Base-by-base conservation (phyloP, 2,329 filamentous ascomycete genomes). In the Dothideomycetes sp. region DNA sequence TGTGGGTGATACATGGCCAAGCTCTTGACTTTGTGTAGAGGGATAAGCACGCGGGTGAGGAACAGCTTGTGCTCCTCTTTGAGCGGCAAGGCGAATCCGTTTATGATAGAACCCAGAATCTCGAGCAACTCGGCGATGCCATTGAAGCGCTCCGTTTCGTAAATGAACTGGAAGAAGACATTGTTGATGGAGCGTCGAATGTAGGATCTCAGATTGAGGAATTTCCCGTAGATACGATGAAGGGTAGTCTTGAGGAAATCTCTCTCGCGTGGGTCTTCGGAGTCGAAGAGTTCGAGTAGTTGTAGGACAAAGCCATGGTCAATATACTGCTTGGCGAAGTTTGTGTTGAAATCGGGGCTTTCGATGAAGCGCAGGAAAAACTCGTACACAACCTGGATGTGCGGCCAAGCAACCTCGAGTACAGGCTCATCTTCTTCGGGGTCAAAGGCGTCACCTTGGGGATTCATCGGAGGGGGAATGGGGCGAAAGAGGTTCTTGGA, bases 1-100 rank as follows among this genome's bases (percentile, higher is more conserved):
- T 98, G 91, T 37, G 91, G 91, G 61, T 98, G 91, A 57, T 98
- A 98, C 91, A 98, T 96, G 82, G 89, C 96, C 56, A 98, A 66
- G 62, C 89, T 94, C 72, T 96, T 98, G 55, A 93, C 88, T 63
- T 98, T 98, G 71, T 98, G 91, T 49, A 98, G 67, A 19, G 91
- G 91, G 42, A 98, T 77, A 49, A 98, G 69, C 12, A 95, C 89
- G 42, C 91, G 73, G 2, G 91, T 98, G 48, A 98, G 69, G 69
- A 98, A 98, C 19, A 96, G 77, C 67, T 98, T 98, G 69, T 98
- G 91, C 59, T 98, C 91, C 58, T 98, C 91, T 66, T 98, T 98
- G 38, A 98, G 70, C 10, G 91, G 91, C 41, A 98, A 68, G 16
- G 91, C 91, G 58, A 98, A 98, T 34, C 91, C 91, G 59, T 98